Base-by-base conservation (phyloP, 2,329 filamentous ascomycete species). In the Daldinia sp. region DNA sequence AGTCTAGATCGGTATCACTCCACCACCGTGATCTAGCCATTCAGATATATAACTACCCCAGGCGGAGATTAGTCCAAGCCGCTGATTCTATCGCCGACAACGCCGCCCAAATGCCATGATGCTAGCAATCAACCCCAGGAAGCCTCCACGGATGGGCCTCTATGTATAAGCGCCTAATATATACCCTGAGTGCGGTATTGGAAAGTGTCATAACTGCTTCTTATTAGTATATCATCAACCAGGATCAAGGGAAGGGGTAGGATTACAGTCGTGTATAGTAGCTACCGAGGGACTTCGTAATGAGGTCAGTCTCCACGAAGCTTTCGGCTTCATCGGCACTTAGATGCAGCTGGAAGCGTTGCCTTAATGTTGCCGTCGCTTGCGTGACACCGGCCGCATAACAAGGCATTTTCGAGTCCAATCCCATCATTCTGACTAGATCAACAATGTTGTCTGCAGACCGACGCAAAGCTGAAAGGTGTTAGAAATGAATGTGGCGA, bases 161-260 rank as follows among this genome's bases (percentile, higher is more conserved):
- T 32, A 48, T 55, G 47, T 56, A 51, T 60, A 62, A 64, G 63
- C 59, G 55, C 65, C 71, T 85, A 94, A 78, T 94, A 94, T 78
- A 94, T 94, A 70, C 91, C 92, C 78, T 94, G 91, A 32, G 92
- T 94, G 73, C 92, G 87, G 79, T 94, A 94, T 80, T 94, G 91
- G 80, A 93, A 94, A 65, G 90, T 92, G 78, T 93, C 90, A 73
- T 93, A 93, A 78, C 90, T 92, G 51, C 39, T 2, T 11, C 64
- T 29, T 62, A 41, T 71, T 49, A 71, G 67, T 30, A 54, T 27
- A n/a, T 29, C 3, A 27, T 13, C 25, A n/a, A 7, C 1, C 17
- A 35, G 34, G 4, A 10, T 58, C 73, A 8, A 19, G 13, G 10
- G 32, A 8, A 32, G 45, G 19, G 43, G 9, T n/a, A 29, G 17